Base-by-base conservation (phyloP, 2,329 filamentous ascomycete genomes). In the Neofusicoccum ribis region DNA sequence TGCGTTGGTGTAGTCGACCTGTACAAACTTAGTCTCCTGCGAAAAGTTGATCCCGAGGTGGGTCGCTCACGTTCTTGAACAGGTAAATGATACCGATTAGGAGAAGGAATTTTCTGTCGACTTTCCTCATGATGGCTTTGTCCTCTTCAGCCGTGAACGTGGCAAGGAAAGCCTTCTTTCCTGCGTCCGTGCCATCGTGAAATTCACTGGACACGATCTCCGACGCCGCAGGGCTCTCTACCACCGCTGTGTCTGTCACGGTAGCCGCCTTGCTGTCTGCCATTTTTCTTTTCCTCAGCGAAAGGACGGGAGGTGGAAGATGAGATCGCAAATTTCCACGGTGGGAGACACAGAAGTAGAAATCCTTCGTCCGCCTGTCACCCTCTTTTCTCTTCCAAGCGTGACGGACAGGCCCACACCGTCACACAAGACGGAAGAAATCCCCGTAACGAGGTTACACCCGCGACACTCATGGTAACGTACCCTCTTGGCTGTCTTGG, bases 1-100 rank as follows among this genome's bases (percentile, higher is more conserved):
- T 7, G 70, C 70, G 43, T 72, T 72, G 47, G 69, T 66, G 31
- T 70, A 68, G 52, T 72, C 70, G n/a, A 72, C 67, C 70, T 72
- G n/a, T 7, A 3, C 15, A 4, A 20, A 2, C 23, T 64, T 17
- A 65, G 63, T 46, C 15, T 15, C 15, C 5, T 27, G 5, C 23
- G 6, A 27, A 17, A 5, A 14, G 2, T 23, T 49, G 17, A 12
- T 31, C 20, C 17, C 5, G 5, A 46, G 9, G 14, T 20, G 37
- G 9, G 15, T 11, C 3, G 52, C 67, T 63, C 23, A 69, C 69
- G 31, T 72, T 68, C 44, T 72, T 72, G 64, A 72, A 70, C 49
- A 72, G 37, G 31, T 68, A 72, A 66, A 72, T 72, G 6, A 72
- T 63, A 20, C 69, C 70, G 2, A 70, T 69, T 1, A 72, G 59